Evolutionary conservation across 495 filamentous ascomycete genomes (phyloP).

Genomic region (Podospora conica): DNA sequence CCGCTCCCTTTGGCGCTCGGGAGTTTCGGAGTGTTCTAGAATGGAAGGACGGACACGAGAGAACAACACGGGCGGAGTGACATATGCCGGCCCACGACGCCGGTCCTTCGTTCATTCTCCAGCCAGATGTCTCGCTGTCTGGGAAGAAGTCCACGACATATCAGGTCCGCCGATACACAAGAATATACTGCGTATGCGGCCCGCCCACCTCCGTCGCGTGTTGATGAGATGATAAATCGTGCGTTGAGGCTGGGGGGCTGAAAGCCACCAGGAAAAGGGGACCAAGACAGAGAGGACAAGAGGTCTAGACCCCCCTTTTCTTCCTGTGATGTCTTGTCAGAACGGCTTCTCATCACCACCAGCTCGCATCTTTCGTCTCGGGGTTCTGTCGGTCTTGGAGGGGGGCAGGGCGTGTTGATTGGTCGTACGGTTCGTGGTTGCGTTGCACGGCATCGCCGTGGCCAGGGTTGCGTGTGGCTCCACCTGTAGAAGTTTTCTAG

Average conservation of each 20-base stretch:
- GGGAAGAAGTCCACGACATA: neutral
- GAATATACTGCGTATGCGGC: neutral
- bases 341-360: neutral
- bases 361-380: neutral
- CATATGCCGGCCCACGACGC: neutral
- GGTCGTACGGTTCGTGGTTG: neutral
- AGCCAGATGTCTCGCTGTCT: neutral
- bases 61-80: neutral
- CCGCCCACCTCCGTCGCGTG: neutral
- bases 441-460: slow-evolving; percentile 9
- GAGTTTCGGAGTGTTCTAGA: neutral
- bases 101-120: neutral
- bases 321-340: neutral
- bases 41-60: neutral
- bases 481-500: slow-evolving; percentile 6
- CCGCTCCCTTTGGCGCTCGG: neutral
- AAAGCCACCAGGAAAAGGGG: neutral
- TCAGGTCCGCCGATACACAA: neutral
- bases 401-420: neutral
- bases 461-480: neutral
- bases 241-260: neutral
- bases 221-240: neutral
- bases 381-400: neutral
- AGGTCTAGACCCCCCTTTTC: neutral
- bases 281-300: neutral